These are phyloP conservation scores for Suillus plorans DNA, from an alignment of 768 basidiomycete genomes.

Conservation along the genomic window DNA sequence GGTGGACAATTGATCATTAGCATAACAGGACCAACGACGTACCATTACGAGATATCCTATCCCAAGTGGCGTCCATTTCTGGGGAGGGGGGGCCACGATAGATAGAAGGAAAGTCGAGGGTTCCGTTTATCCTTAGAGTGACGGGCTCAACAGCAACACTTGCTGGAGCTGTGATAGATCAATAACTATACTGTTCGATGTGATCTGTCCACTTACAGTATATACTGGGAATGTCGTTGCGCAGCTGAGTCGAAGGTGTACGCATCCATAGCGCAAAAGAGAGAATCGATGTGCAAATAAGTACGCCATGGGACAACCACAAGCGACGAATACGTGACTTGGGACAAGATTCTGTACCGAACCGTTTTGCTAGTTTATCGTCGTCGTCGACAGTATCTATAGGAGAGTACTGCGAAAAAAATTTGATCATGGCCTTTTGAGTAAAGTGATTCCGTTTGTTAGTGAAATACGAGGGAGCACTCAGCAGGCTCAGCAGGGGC, in stretches of 20 bases:
- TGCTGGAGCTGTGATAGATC: constrained; percentile 8
- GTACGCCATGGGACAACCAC: constrained; percentile 10
- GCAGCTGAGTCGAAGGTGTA: not conserved
- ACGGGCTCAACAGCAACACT: constrained; percentile 12
- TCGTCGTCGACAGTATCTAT: not conserved
- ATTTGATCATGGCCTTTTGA: not conserved
- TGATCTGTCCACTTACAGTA: not conserved
- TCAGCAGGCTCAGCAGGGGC: too few relatives aligned
- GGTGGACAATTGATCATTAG: too few relatives aligned
- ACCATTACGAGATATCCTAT: too few relatives aligned
- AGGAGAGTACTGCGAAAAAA: not conserved
- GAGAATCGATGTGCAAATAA: not conserved
- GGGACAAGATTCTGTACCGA: not conserved
- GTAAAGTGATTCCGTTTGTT: not conserved
- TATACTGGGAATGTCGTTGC: not conserved
- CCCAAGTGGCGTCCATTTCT: too few relatives aligned
- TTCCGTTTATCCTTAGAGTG: constrained; percentile 7
- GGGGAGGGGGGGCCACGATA: constrained; percentile 12
- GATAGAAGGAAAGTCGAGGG: constrained; percentile 5
- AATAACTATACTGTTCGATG: not conserved
- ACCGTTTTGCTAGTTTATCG: not conserved
- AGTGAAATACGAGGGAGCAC: not conserved
- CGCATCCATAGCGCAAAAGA: constrained; percentile 11
- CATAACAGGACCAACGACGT: too few relatives aligned
- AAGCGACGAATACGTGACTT: not conserved